phyloP scores from a whole-genome alignment of 495 filamentous ascomycete genomes.

The Thozetella sp. region DNA sequence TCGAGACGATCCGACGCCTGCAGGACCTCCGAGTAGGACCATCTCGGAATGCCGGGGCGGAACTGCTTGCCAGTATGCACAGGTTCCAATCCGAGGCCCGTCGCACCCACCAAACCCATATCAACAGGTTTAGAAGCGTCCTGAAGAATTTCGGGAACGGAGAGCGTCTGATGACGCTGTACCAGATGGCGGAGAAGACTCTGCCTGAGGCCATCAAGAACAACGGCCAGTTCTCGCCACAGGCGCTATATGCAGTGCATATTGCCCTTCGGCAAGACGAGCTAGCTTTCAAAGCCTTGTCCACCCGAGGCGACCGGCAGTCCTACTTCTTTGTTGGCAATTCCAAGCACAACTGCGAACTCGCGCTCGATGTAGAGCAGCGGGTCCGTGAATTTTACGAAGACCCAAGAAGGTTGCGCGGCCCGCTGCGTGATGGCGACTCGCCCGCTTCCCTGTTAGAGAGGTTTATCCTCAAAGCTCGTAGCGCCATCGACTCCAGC shows the following conservation, averaged over 20 bases:
- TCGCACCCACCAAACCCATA: conserved; percentile 51
- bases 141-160: conserved; percentile 48
- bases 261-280: conserved; percentile 59
- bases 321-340: conserved; percentile 39
- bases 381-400: conserved; percentile 33
- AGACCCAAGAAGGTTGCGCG: conserved; percentile 5
- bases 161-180: conserved; percentile 57
- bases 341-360: conserved; percentile 22
- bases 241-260: conserved; percentile 70
- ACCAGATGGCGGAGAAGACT: conserved; percentile 60
- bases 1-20: conserved; percentile 44
- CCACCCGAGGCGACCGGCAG: conserved; percentile 27
- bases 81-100: conserved; percentile 52
- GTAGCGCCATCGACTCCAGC: conserved; percentile 64
- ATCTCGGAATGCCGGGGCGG: conserved; percentile 51
- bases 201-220: conserved; percentile 47
- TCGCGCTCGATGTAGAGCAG: conserved; percentile 24
- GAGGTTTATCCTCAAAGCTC: conserved; percentile 67
- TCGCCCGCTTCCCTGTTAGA: conserved; percentile 7
- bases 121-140: conserved; percentile 49
- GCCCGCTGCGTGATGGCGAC: not conserved
- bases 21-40: conserved; percentile 47
- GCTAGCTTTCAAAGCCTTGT: conserved; percentile 43
- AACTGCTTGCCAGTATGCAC: conserved; percentile 53
- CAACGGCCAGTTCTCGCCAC: conserved; percentile 43